Percentiles rank a stretch among this genome's conserved stretches.
phyloP scores from a whole-genome alignment of 495 filamentous ascomycete genomes.

The Hyaloscypha variabilis region DNA sequence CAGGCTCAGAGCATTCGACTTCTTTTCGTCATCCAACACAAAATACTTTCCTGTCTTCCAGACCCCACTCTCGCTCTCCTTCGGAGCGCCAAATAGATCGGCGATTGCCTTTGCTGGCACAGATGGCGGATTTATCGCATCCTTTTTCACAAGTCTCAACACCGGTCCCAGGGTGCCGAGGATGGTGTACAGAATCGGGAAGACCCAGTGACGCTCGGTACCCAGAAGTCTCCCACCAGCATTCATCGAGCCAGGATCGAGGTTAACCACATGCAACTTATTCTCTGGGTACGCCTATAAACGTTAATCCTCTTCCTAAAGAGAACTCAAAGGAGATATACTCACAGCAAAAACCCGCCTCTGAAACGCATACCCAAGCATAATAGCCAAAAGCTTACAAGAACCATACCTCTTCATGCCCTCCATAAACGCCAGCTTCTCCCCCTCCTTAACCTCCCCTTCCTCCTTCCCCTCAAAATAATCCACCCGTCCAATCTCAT shows the following conservation, averaged over 20 bases:
- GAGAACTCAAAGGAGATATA: not conserved
- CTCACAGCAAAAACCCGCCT: not conserved
- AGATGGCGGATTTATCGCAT: slow-evolving; percentile 1
- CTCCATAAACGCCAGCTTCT: slow-evolving; percentile 7
- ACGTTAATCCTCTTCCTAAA: not conserved
- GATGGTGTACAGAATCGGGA: not conserved
- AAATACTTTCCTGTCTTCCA: not conserved
- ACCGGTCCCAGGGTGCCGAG: not conserved
- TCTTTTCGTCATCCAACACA: slow-evolving; percentile 5
- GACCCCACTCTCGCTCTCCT: not conserved
- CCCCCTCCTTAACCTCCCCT: not conserved
- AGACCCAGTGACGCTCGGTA: slow-evolving; percentile 5
- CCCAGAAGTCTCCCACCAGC: not conserved
- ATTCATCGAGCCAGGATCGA: slow-evolving; percentile 6
- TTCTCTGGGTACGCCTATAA: not conserved
- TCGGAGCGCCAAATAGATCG: not conserved
- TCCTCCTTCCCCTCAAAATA: slow-evolving; percentile 4
- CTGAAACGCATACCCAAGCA: not conserved
- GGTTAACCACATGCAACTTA: not conserved
- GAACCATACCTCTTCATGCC: slow-evolving; percentile 12
- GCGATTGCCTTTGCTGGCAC: slow-evolving; percentile 5
- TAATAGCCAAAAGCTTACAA: not conserved
- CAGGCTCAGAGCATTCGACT: not conserved
- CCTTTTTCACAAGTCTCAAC: not conserved
- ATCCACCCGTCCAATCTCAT: not conserved